Base-by-base conservation (phyloP, 768 basidiomycete species). In the Termitomyces sp. region DNA sequence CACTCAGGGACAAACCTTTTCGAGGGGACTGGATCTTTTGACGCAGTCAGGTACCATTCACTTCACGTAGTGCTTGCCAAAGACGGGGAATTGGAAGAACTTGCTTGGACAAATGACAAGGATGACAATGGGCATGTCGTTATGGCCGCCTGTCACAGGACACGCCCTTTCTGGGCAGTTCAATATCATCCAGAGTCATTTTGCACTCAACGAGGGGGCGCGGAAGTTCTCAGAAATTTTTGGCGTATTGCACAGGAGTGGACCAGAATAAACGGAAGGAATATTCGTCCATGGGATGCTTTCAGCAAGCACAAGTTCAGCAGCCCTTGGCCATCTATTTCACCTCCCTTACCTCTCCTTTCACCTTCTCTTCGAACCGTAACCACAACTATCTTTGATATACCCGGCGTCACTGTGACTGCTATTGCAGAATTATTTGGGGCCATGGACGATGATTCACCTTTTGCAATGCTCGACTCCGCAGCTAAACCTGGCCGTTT, bases 181-280 rank as follows among this genome's bases (percentile, higher is more conserved):
- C 92, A 94, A 67, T 94, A 93, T 68, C 92, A 94, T 68, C 92
- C 92, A 6, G 92, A 93, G 68, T 93, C 91, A 4, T 82, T 89
- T 4, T 79, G 88, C 63, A 93, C 91, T 2, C 74, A 76, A 45
- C 82, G 80, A 2, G 88, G 87, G 6, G 91, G 91, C 1, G 65
- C 79, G n/a, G 79, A 86, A 57, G 82, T 91, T 16, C 62, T 93
- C 57, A 70, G 70, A 22, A 93, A 91, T 69, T 93, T 93, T 67
- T 93, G 89, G 89, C 70, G 71, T 24, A 75, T 91, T 20, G 85
- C 89, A 20, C 75, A 78, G 53, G 69, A 70, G 8, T 93, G 90
- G 89, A 73, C 77, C 3, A 66, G 63, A 37, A 64, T 69, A 12
- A 68, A 62, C 20, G 74, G 74, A 49, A 76, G 86, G 55, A 55